Base-by-base conservation (phyloP, 2,329 filamentous ascomycete genomes). In the Fusarium proliferatum region DNA sequence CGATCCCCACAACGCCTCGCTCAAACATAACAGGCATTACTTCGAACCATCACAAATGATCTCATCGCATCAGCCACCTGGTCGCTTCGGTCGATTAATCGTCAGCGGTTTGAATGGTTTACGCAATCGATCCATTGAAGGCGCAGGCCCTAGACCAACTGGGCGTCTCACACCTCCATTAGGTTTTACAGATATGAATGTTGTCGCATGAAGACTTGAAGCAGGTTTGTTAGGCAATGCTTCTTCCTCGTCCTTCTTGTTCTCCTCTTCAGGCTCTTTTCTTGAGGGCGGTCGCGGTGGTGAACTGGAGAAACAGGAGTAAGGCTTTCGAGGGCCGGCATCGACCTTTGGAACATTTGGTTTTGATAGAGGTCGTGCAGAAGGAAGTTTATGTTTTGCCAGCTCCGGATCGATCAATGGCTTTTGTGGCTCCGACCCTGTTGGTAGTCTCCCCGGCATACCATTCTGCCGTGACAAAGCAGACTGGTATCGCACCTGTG, bases 271-370 rank as follows among this genome's bases (percentile, higher is more conserved):
- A 61, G 64, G 55, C 64, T 76, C 60, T 67, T 74, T 69, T 8
- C 75, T 73, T 10, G 76, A 76, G 7, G 69, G 38, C 5, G 79
- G 78, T n/a, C 79, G 77, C 6, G 83, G 79, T 8, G 89, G 88
- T 23, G 89, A 89, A 80, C 89, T 91, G 0, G 88, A 90, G 76
- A 91, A 90, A 69, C 85, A 87, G 2, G 84, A 79, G 73, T 93
- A 92, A 12, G 82, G 81, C 57, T 86, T 81, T 5, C 80, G 80
- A 12, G 81, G 79, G 13, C 71, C 73, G 5, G 78, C 72, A 11
- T 80, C 75, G 42, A 75, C 71, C 53, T 76, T 64, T 15, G 45
- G 57, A 71, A 75, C 41, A 64, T 74, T 79, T n/a, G 83, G 84
- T 33, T 81, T 83, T 26, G 76, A 76, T 16, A 82, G 72, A 17